Percentiles rank a stretch among this genome's conserved stretches.
These are phyloP conservation scores for Cyclotella choctawhatcheeana DNA, from an alignment of 108 stramenopile species.

Conservation along the genomic window DNA sequence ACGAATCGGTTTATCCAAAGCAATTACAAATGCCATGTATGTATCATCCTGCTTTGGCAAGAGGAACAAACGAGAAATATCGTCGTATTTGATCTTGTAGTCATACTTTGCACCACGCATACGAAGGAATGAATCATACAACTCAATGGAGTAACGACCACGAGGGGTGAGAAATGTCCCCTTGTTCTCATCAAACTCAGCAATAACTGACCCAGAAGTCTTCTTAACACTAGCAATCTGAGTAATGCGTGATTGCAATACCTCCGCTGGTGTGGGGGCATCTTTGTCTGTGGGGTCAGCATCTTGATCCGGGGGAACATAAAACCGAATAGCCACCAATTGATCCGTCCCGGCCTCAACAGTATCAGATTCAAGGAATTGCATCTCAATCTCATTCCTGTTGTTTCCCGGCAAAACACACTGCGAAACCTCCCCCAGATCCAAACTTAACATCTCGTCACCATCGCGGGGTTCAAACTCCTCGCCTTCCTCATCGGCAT, in stretches of 20 bases:
- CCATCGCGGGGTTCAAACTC: slow-evolving; percentile 85
- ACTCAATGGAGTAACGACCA: slow-evolving; percentile 94
- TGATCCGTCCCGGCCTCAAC: slow-evolving; percentile 90
- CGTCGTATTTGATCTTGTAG: slow-evolving; percentile 98
- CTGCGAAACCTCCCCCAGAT: slow-evolving; percentile 85
- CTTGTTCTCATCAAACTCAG: slow-evolving; percentile 85
- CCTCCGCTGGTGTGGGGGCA: slow-evolving; percentile 73
- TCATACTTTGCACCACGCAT: slow-evolving; percentile 96
- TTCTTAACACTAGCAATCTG: slow-evolving; percentile 85
- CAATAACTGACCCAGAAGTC: slow-evolving; percentile 92
- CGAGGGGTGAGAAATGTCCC: slow-evolving; percentile 97
- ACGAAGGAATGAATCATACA: slow-evolving; percentile 92
- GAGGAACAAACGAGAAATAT: slow-evolving; percentile 94
- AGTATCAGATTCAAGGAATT: slow-evolving; percentile 89
- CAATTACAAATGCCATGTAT: slow-evolving; percentile 97
- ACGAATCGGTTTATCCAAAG: slow-evolving; percentile 95
- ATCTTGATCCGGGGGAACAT: slow-evolving; percentile 91
- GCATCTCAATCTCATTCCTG: slow-evolving; percentile 90
- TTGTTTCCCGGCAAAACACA: slow-evolving; percentile 92
- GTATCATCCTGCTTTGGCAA: slow-evolving; percentile 95
- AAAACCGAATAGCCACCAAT: slow-evolving; percentile 90
- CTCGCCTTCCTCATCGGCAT: slow-evolving; percentile 87
- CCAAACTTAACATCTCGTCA: slow-evolving; percentile 86
- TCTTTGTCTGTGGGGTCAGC: slow-evolving; percentile 82
- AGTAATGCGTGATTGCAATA: slow-evolving; percentile 82